Evolutionary conservation across 805 yeast genomes (phyloP).

Genomic region (Metschnikowia shivogae): DNA sequence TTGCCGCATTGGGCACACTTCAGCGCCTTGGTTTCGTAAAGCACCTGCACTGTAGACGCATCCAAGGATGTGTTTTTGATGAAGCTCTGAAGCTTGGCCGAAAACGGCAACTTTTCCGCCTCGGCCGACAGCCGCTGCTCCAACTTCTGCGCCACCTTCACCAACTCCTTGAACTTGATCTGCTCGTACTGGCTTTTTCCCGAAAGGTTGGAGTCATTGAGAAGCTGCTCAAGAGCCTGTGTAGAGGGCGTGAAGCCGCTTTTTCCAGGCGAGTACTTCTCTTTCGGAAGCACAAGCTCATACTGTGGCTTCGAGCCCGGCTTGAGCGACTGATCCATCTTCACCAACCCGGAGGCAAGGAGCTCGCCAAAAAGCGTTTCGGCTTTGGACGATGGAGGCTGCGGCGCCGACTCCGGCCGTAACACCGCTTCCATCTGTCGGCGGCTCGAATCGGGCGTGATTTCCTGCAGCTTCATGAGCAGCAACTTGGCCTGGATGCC

Average conservation of each 20-base stretch:
- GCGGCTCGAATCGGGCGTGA: neutral
- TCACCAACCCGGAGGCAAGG: slow-evolving; percentile 35
- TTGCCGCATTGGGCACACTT: slow-evolving; percentile 91
- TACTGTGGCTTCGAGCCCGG: slow-evolving; percentile 36
- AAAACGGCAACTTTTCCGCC: neutral
- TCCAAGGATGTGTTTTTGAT: slow-evolving; percentile 35
- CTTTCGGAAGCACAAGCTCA: slow-evolving; percentile 28
- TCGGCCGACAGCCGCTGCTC: neutral
- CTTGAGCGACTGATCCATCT: slow-evolving; percentile 37
- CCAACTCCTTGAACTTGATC: slow-evolving; percentile 29
- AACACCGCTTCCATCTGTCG: slow-evolving; percentile 3
- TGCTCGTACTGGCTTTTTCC: slow-evolving; percentile 30
- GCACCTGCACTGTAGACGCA: slow-evolving; percentile 28
- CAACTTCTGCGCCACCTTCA: slow-evolving; percentile 21
- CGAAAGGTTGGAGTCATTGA: slow-evolving; percentile 12
- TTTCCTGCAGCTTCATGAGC: slow-evolving; percentile 26
- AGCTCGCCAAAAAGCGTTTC: slow-evolving; percentile 32
- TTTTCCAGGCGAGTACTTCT: slow-evolving; percentile 21
- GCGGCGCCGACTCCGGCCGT: slow-evolving; percentile 8
- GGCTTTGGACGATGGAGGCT: slow-evolving; percentile 17
- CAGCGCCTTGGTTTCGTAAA: slow-evolving; percentile 61
- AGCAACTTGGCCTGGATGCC: slow-evolving; percentile 37
- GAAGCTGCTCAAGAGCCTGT: slow-evolving; percentile 14
- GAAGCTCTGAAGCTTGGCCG: slow-evolving; percentile 30
- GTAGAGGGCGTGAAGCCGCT: slow-evolving; percentile 9